Evolutionary conservation across 1,139 yeast species (phyloP).

Genomic region (Debaryomyces singareniensis): DNA sequence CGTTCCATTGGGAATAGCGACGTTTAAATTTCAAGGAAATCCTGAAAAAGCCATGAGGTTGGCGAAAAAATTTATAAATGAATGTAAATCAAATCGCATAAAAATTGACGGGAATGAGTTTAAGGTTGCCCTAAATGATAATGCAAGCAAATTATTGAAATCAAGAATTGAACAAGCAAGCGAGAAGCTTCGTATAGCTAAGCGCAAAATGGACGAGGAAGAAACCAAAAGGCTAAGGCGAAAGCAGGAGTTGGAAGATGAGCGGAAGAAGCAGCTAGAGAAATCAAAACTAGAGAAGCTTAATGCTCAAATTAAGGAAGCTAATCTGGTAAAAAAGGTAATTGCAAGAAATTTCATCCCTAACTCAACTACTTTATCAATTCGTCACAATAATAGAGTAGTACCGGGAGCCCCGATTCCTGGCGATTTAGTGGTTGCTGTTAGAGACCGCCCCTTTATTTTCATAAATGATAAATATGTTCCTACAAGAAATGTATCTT

Average conservation of each 20-base stretch:
- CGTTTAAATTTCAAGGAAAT: conserved; percentile 57
- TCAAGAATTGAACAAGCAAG: conserved; percentile 26
- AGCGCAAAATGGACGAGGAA: conserved; percentile 23
- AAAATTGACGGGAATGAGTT: conserved; percentile 37
- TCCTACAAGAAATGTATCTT: conserved; percentile 43
- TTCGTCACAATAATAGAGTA: conserved; percentile 24
- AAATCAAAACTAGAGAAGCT: conserved; percentile 8
- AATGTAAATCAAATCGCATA: conserved; percentile 21
- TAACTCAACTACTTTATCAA: conserved; percentile 32
- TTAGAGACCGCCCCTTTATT: conserved; percentile 52
- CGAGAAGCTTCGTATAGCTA: conserved; percentile 20
- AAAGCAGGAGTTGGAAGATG: conserved; percentile 17
- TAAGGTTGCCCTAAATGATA: conserved; percentile 33
- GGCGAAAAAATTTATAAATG: conserved; percentile 28
- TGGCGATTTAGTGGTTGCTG: conserved; percentile 36
- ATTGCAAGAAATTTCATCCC: conserved; percentile 14
- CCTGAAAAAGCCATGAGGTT: conserved; percentile 46
- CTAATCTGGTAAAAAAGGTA: neutral
- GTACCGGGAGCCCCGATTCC: conserved; percentile 36
- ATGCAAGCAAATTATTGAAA: conserved; percentile 23
- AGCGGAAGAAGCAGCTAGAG: conserved; percentile 14
- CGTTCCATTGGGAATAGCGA: conserved; percentile 71
- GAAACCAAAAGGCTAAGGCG: conserved; percentile 17
- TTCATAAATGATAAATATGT: conserved; percentile 49
- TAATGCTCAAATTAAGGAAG: neutral